Evolutionary conservation across 306 rosid species (phyloP).

Genomic region (Lablab purpureus): DNA sequence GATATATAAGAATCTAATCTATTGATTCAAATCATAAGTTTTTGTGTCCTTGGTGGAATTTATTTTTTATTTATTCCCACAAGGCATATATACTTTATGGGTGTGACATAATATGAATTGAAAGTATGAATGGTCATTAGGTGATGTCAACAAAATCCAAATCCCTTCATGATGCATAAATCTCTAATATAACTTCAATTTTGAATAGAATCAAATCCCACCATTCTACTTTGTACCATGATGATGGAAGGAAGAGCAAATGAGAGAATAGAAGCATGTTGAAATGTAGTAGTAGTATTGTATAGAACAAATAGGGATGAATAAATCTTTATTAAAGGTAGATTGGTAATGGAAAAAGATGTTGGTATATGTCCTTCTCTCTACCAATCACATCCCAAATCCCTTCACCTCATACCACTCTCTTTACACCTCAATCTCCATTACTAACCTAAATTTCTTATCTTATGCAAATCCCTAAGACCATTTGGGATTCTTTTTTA

Average conservation of each 20-base stretch:
- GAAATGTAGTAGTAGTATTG: conserved; percentile 1
- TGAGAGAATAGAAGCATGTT: conserved; percentile 32
- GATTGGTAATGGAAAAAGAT: conserved; percentile 28
- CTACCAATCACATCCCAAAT: conserved; percentile 52
- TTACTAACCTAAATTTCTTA: conserved; percentile 8
- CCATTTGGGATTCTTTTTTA: too few relatives aligned
- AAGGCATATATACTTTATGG: conserved; percentile 3
- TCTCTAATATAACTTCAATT: neutral
- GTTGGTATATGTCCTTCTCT: conserved; percentile 58
- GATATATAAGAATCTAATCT: conserved; percentile 17
- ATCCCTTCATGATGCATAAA: neutral
- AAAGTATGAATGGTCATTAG: neutral
- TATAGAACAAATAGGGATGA: conserved; percentile 22
- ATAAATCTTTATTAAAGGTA: conserved; percentile 26
- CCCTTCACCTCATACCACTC: conserved; percentile 37
- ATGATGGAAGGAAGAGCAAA: conserved; percentile 1
- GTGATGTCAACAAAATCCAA: conserved; percentile 14
- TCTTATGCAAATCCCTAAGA: conserved; percentile 1
- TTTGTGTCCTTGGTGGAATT: neutral
- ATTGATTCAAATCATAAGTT: neutral
- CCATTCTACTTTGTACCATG: neutral
- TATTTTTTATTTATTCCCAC: neutral
- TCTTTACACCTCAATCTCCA: conserved; percentile 56
- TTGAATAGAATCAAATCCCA: conserved; percentile 6
- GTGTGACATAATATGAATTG: neutral